Conservation (phyloP, 2,329 filamentous ascomycete species). For the Botrytis cinerea region DNA sequence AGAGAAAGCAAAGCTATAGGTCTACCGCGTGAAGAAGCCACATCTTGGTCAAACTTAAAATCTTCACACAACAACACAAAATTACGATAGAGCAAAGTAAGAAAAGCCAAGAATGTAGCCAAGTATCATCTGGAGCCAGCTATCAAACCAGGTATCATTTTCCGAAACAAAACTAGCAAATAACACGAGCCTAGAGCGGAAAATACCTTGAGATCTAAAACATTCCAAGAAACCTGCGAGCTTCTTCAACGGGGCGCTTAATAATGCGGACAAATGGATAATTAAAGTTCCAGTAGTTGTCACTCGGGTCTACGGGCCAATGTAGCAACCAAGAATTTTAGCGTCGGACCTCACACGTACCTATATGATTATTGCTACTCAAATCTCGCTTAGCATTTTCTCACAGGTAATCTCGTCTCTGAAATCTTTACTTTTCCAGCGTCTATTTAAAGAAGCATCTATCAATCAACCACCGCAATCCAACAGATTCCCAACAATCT, state of each 20-base stretch:
- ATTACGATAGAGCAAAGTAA: not conserved
- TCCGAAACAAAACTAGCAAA: not conserved
- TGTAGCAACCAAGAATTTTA: not conserved
- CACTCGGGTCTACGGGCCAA: conserved; percentile 14
- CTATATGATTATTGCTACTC: not conserved
- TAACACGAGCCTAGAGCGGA: not conserved
- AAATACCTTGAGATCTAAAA: not conserved
- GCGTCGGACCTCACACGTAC: not conserved
- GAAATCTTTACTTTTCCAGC: not conserved
- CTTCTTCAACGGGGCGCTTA: not conserved
- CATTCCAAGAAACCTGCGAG: not conserved
- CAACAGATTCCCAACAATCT: not conserved
- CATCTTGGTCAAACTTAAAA: not conserved
- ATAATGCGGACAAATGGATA: not conserved
- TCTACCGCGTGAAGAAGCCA: not conserved
- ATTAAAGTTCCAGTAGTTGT: not conserved
- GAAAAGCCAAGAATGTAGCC: not conserved
- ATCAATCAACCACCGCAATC: not conserved
- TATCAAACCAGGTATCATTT: not conserved
- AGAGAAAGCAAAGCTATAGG: conserved; percentile 2
- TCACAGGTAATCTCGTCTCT: not conserved
- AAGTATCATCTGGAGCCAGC: not conserved
- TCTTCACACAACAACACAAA: not conserved
- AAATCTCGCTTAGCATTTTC: not conserved
- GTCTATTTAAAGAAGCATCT: fast-evolving